phyloP scores from a whole-genome alignment of 768 basidiomycete species.

The Piloderma croceum region DNA sequence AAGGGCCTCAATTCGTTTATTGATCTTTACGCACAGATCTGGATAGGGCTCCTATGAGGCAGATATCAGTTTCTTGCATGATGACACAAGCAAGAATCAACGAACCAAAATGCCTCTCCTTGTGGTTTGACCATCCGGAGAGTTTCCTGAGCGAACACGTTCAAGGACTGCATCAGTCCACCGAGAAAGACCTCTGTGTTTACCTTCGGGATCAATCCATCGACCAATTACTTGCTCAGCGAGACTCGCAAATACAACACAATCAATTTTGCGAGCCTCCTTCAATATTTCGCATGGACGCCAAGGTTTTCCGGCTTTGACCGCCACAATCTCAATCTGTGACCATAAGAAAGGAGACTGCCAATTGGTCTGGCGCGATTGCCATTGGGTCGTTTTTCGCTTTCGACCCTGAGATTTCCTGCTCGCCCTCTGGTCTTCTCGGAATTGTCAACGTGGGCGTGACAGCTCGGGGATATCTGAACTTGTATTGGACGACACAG shows the following conservation, averaged over 20 bases:
- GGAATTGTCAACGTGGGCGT: slow-evolving; percentile 7
- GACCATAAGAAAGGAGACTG: slow-evolving; percentile 6
- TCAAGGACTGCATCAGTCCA: not conserved
- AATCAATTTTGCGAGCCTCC: slow-evolving; percentile 5
- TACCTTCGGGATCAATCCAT: slow-evolving; percentile 7
- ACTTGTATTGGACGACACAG: too few species aligned
- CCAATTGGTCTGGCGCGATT: too few species aligned
- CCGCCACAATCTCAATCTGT: slow-evolving; percentile 2
- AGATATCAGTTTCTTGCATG: not conserved
- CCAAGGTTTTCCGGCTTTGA: not conserved
- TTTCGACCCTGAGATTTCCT: too few species aligned
- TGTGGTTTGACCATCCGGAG: slow-evolving; percentile 13
- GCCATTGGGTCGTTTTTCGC: too few species aligned
- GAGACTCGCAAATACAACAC: slow-evolving; percentile 7
- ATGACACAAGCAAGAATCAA: not conserved
- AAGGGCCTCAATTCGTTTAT: slow-evolving; percentile 11
- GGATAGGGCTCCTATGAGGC: slow-evolving; percentile 15
- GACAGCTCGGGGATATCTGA: slow-evolving; percentile 5
- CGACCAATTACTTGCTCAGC: not conserved
- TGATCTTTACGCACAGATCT: slow-evolving; percentile 13
- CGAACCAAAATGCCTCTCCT: slow-evolving; percentile 15
- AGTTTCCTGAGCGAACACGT: not conserved
- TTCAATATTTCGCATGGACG: slow-evolving; percentile 1
- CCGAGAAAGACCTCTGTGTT: not conserved
- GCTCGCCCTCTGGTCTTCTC: slow-evolving; percentile 11